Evolutionary conservation across 768 basidiomycete genomes (phyloP), one percentile per base, ranked within the genome.

Genomic region (Podaxis sp.): DNA sequence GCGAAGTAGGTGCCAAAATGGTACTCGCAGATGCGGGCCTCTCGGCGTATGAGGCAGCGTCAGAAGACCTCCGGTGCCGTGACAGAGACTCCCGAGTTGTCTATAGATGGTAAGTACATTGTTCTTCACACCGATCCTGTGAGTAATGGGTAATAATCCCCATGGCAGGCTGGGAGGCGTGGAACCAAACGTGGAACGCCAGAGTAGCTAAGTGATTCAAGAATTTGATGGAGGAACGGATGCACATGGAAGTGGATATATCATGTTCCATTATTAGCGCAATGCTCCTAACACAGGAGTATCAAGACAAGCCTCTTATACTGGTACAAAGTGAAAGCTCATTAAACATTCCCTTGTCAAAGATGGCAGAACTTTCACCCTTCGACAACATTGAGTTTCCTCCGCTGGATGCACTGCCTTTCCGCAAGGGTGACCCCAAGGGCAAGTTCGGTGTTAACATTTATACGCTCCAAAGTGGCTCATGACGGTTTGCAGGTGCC

Each of bases 41-140:
- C 17, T 65, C 66, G 3, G 78, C 78, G 26, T 81, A 81, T 64
- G 58, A 71, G 15, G 73, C 76, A 10, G 77, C 80, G 28, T 73
- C 78, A 3, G 73, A 77, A 8, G 78, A 81, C 66, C 75, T 75
- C 0, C 67, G 70, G 13, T 80, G 74, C 61, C 73, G 72, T 15
- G 77, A 76, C 63, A 75, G 66, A 44, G 78, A 81, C 60, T 75
- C 75, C 26, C 69, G 79, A 36, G 76, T 80, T 36, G 72, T 80
- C 0, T 80, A 80, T 60, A 70, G 77, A 64, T 80, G 80, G 78
- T 75, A 50, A 37, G 76, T 60, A 2, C 17, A 24, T 22, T 22
- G 57, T 52, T 54, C 51, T 12, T 15, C 6, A 36, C 30, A 57
- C 13, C n/a, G 15, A 33, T n/a, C 48, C 58, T 48, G 10, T 24